Base-by-base conservation (phyloP, 371 early-diverging fungal genomes). In the Blastocladiella emersonii region DNA sequence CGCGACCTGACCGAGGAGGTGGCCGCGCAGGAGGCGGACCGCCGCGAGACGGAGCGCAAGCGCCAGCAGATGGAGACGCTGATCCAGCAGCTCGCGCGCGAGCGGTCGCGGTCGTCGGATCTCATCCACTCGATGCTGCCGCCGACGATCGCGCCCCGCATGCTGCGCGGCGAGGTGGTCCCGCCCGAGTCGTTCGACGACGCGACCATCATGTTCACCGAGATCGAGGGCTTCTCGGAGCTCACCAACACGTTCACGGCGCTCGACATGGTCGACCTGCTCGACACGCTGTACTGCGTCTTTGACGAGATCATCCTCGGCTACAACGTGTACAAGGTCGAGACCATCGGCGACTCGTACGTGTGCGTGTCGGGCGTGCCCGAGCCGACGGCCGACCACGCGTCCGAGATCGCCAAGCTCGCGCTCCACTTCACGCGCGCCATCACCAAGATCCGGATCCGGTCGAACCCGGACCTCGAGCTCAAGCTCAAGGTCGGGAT, bases 91-190 rank as follows among this genome's bases (percentile, higher is more conserved):
- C 21, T 70, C 12, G 62, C 57, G 30, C 23, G 34, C 30, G 25
- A 55, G 19, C 25, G 49, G n/a, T 34, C 25, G 5, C 62, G 67
- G 56, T 63, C 68, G 39, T 63, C 71, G 59, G 67, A 41, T 25
- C 64, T 74, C 15, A 45, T 74, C 32, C 67, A 69, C 23, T 65
- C 69, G 64, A 73, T 74, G 69, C 73, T 76, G 37, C 76, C 76
- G 30, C 56, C 57, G 12, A 65, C 70, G 57, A 67, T 74, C 17
- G 66, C 70, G 39, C 70, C 68, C 23, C 64, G 70, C n/a, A 45
- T 74, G 41, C 70, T 70, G 45, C 61, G 57, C 25, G 73, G 72
- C 37, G 56, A 60, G 12, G 63, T 61, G 2, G 68, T 73, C 5
- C 67, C 67, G 56, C 72, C 75, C 32, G 56, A 68, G 57, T 32